These are phyloP conservation scores for Coemansia sp. DNA, from an alignment of 192 early-diverging fungal species.

Conservation along the genomic window DNA sequence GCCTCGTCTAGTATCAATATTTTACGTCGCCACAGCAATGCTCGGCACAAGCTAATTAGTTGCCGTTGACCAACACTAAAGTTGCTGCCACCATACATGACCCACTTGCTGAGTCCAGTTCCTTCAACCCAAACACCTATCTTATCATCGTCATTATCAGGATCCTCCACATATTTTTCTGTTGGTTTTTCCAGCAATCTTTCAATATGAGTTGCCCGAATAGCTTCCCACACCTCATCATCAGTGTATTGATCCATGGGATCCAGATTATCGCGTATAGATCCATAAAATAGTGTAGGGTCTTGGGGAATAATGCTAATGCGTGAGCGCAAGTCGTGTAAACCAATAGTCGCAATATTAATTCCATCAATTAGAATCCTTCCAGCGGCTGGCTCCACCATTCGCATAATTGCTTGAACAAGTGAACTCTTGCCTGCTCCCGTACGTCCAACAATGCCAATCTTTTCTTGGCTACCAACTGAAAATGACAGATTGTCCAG, in stretches of 20 bases:
- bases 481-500: conserved; percentile 54
- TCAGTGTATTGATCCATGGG: conserved; percentile 58
- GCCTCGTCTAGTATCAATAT: conserved; percentile 80
- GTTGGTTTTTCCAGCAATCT: conserved; percentile 40
- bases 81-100: conserved; percentile 58
- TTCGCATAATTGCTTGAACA: conserved; percentile 62
- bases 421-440: conserved; percentile 73
- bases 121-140: conserved; percentile 12
- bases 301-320: conserved; percentile 71
- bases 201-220: conserved; percentile 45
- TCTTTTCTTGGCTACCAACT: conserved; percentile 62
- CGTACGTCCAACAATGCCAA: conserved; percentile 89
- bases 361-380: conserved; percentile 65
- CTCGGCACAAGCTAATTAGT: conserved; percentile 57
- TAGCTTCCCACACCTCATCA: conserved; percentile 62
- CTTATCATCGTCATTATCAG: neutral
- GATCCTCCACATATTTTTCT: conserved; percentile 8
- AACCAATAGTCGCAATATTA: conserved; percentile 56
- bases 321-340: conserved; percentile 60
- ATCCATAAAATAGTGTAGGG: conserved; percentile 67
- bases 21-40: conserved; percentile 63
- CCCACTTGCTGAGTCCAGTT: conserved; percentile 22
- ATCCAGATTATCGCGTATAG: conserved; percentile 71
- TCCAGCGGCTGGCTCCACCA: conserved; percentile 59
- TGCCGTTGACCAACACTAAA: conserved; percentile 75